These are phyloP conservation scores for Rhytidiadelphus loreus DNA, from an alignment of 225 moss, liverwort and hornwort species.

Conservation along the genomic window DNA sequence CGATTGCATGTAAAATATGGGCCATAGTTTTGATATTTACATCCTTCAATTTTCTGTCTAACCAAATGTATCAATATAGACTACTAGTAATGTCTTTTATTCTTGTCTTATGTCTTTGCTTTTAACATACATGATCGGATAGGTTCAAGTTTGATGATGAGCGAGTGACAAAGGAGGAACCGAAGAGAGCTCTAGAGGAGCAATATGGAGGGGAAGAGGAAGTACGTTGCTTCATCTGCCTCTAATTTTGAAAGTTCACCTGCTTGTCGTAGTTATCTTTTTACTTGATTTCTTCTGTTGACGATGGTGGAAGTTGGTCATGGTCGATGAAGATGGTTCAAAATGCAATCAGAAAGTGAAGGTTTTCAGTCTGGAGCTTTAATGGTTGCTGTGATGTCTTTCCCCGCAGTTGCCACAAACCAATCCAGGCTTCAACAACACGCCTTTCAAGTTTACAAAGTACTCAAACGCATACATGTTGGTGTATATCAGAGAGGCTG, in stretches of 20 bases:
- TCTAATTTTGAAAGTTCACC: not conserved
- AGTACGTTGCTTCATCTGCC: constrained; percentile 23
- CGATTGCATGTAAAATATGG: not conserved
- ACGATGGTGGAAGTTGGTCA: not conserved
- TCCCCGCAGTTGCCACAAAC: constrained; percentile 88
- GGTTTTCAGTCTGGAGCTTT: not conserved
- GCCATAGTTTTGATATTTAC: not conserved
- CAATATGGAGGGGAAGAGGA: constrained; percentile 99
- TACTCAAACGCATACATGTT: constrained; percentile 99
- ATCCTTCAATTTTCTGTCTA: not conserved
- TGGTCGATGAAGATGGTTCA: not conserved
- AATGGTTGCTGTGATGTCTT: not conserved
- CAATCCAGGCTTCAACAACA: constrained; percentile 99
- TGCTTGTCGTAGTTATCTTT: not conserved
- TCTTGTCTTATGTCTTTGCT: not conserved
- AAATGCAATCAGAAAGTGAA: not conserved
- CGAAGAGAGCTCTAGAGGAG: constrained; percentile 90
- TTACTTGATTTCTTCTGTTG: not conserved
- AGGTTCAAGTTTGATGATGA: constrained; percentile 99
- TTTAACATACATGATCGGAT: not conserved
- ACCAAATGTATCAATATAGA: not conserved
- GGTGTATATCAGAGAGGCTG: constrained; percentile 97
- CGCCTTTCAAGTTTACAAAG: constrained; percentile 99
- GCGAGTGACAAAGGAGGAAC: constrained; percentile 96
- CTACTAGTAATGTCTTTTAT: not conserved